Conservation (phyloP, 2,329 filamentous ascomycete genomes). For the Fusarium sororula region DNA sequence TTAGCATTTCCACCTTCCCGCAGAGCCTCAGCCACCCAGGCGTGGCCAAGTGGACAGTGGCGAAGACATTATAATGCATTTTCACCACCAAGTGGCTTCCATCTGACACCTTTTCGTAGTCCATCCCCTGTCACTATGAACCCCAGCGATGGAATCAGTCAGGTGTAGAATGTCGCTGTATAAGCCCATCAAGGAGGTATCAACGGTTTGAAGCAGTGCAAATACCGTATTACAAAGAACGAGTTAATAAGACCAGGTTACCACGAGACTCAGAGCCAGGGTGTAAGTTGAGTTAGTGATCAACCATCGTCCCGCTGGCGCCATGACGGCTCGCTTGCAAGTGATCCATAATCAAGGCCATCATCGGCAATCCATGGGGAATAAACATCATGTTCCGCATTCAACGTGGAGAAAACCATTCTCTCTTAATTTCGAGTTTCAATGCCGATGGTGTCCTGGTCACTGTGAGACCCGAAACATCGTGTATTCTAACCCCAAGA, state of each 20-base stretch:
- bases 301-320: background rate
- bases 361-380: conserved; percentile 3
- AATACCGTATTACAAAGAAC: too few species aligned
- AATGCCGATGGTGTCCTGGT: conserved; percentile 4
- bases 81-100: background rate
- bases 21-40: conserved; percentile 37
- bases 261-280: background rate
- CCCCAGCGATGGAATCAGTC: background rate
- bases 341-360: conserved; percentile 19
- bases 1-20: conserved; percentile 25
- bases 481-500: background rate
- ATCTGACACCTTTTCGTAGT: background rate
- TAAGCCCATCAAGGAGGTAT: background rate
- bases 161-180: background rate
- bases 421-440: background rate
- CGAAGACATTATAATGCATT: background rate
- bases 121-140: background rate
- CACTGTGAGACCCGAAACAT: conserved; percentile 8
- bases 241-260: background rate
- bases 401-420: conserved; percentile 22
- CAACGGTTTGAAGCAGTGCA: background rate
- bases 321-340: conserved; percentile 14
- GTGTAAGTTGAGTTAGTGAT: background rate
- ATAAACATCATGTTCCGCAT: conserved; percentile 30
- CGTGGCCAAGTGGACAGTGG: conserved; percentile 32